Evolutionary conservation across 768 basidiomycete genomes (phyloP), one percentile per base, ranked within the genome.

Genomic region (Asterophora lycoperdoides): DNA sequence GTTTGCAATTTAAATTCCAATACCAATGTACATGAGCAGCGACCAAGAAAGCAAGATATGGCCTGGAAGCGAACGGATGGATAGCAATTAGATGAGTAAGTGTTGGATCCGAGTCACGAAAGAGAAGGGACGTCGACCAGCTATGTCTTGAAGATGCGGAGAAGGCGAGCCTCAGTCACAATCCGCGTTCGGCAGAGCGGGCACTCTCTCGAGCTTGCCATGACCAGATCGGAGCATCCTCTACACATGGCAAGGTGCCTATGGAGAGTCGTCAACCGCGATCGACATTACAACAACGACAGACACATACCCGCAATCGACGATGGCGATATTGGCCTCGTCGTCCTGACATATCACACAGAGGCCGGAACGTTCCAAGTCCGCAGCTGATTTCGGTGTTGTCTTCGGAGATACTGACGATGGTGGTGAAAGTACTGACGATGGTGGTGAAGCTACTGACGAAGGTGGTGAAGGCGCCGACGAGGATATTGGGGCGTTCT

Each of bases 341-440:
- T 93, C 89, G 53, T 96, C 93, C 61, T 94, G 93, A 60, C 93
- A 96, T 8, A 96, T 79, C 0, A 95, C 89, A 63, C 93, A 96
- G 4, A 93, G 66, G 1, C 93, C 92, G 8, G 79, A 77, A 18
- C 84, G 77, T 53, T 90, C 88, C 10, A 77, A 61, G 33, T 71
- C 66, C 1, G 72, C 64, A 1, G 65, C 61, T 58, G n/a, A n/a
- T n/a, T 71, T 64, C 28, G 67, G 65, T 49, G 68, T 63, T 8
- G 72, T 53, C 52, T 71, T 75, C 5, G 75, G 54, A 23, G 54
- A 50, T 7, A 41, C 43, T 23, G 37, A 48, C n/a, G 46, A 46
- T 17, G 53, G 60, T 18, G 70, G 23, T 23, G 23, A 23, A 23
- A n/a, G n/a, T n/a, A n/a, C 29, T 10, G 5, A 5, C 6, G 29